These are phyloP conservation scores for Pythium grandisporangium DNA, from an alignment of 352 stramenopile species.

Conservation along the genomic window DNA sequence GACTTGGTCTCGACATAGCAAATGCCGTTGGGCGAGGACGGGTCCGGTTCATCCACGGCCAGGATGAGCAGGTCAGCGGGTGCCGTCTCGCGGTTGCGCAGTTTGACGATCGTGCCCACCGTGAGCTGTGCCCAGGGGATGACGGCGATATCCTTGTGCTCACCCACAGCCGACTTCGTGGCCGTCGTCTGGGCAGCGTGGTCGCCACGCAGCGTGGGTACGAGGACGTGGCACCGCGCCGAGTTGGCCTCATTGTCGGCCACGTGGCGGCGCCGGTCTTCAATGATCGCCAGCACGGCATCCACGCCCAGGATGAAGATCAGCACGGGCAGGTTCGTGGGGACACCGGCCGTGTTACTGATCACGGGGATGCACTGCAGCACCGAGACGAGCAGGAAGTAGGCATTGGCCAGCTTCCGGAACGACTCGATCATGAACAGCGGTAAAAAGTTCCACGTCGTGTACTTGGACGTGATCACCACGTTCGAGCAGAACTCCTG, in stretches of 20 bases:
- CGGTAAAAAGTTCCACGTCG: slow-evolving; percentile 82
- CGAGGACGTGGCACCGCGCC: slow-evolving; percentile 46
- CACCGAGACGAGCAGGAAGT: slow-evolving; percentile 88
- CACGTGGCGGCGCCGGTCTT: slow-evolving; percentile 69
- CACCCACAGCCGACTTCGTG: slow-evolving; percentile 13
- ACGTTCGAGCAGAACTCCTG: slow-evolving; percentile 69
- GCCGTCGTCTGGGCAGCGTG: slow-evolving; percentile 22
- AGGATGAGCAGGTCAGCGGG: slow-evolving; percentile 85
- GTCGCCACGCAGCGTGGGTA: slow-evolving; percentile 33
- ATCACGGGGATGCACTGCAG: slow-evolving; percentile 78
- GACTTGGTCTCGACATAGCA: slow-evolving; percentile 87
- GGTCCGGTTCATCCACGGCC: slow-evolving; percentile 53
- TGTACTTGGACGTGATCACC: slow-evolving; percentile 91
- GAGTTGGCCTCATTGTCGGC: slow-evolving; percentile 84
- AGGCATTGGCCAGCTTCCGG: slow-evolving; percentile 86
- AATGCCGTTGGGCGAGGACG: slow-evolving; percentile 49
- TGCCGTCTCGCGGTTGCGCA: slow-evolving; percentile 68
- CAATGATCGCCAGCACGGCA: slow-evolving; percentile 73
- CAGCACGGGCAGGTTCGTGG: slow-evolving; percentile 78
- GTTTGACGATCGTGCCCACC: slow-evolving; percentile 78
- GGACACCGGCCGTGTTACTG: slow-evolving; percentile 75
- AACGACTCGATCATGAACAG: slow-evolving; percentile 85
- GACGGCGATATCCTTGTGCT: slow-evolving; percentile 28
- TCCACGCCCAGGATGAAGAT: slow-evolving; percentile 87
- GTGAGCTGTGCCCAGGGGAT: slow-evolving; percentile 69